Conservation (phyloP, 2,329 filamentous ascomycete species). For the Harringtonia lauricola region DNA sequence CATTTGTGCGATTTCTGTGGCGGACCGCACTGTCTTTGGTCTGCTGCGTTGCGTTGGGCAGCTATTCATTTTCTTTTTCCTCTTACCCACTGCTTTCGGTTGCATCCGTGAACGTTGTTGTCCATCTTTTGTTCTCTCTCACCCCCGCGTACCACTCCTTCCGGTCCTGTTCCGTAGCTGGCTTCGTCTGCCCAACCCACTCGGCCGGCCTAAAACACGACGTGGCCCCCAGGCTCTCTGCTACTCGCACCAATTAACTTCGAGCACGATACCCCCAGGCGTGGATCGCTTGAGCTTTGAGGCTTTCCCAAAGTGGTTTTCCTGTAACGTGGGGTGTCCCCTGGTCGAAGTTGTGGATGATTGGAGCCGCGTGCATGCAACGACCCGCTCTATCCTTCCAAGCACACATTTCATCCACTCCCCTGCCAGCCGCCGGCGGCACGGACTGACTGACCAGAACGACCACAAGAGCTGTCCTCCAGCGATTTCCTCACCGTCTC, state of each 20-base stretch:
- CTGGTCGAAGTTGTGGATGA: constrained; percentile 5
- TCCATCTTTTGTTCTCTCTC: not conserved
- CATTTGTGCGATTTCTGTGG: no score
- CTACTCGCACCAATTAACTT: constrained; percentile 20
- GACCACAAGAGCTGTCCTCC: not conserved
- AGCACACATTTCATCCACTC: not conserved
- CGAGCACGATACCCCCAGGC: constrained; percentile 17
- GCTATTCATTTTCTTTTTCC: not conserved
- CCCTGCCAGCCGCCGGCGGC: constrained; percentile 1
- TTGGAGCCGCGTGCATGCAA: constrained; percentile 8
- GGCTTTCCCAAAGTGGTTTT: constrained; percentile 12
- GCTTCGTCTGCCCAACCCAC: constrained; percentile 3
- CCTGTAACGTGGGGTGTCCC: constrained; percentile 17
- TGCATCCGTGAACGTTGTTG: not conserved
- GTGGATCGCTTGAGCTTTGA: constrained; percentile 22
- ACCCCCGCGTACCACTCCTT: not conserved
- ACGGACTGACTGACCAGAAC: not conserved
- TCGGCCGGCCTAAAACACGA: constrained; percentile 14
- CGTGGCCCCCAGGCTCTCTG: constrained; percentile 27
- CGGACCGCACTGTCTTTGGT: no score
- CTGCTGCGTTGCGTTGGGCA: no score
- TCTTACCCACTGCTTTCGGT: not conserved
- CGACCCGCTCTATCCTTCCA: constrained; percentile 6
- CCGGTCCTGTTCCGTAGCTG: not conserved
- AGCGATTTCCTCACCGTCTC: not conserved